Evolutionary conservation across 768 basidiomycete species (phyloP), one percentile per base, ranked within the genome.

Genomic region (Lactarius deliciosus): DNA sequence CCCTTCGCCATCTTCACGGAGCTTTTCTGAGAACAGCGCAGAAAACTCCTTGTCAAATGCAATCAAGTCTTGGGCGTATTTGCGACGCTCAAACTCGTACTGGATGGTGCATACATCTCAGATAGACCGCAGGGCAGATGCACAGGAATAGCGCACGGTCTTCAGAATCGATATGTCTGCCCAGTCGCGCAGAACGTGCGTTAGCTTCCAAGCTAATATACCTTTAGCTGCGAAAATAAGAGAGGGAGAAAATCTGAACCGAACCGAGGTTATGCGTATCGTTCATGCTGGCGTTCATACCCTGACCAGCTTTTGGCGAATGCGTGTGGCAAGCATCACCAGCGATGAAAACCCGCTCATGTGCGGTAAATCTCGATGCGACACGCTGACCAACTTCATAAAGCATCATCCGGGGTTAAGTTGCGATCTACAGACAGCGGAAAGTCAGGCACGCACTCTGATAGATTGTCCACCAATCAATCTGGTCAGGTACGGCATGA

Each of bases 21-120:
- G 82, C 74, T 85, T 85, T 56, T 82, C 82, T 1, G 83, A 85
- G 74, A 85, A 85, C 22, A 85, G 75, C 2, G 80, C 77, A 0
- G 82, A 80, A 69, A 81, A 84, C 64, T 77, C 76, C 70, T 82
- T 82, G 73, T 86, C 85, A 61, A 84, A 84, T 60, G 77, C 72
- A 67, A 86, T 83, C 43, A 86, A 77, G 57, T 85, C 83, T 69
- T 82, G 80, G 0, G 85, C 85, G 68, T 78, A 84, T 70, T 80
- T 79, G 53, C 81, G 78, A 10, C 86, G 80, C 72, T 86, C 85
- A 25, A 76, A 77, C 64, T 84, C 83, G 71, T 84, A 84, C 82
- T 84, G 43, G 1, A 25, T 10, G 50, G 25, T 9, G 50, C 22
- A 20, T 5, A 25, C 11, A n/a, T 20, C 7, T 56, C 7, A 57